Conservation (phyloP, 192 early-diverging fungal species). For the Allomyces arbusculus region DNA sequence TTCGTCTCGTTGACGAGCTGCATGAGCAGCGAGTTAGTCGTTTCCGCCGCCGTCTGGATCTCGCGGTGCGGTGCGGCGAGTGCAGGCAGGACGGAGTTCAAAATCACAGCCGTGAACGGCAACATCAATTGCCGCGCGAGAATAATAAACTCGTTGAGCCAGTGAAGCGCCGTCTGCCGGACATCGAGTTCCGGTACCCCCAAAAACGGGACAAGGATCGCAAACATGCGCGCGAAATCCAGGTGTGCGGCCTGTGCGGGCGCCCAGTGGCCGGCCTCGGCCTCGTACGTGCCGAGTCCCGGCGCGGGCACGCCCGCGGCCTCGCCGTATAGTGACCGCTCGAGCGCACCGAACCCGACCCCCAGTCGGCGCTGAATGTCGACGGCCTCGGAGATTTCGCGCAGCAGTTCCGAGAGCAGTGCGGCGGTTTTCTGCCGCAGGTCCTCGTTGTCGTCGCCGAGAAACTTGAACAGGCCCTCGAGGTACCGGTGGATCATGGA, state of each 20-base stretch:
- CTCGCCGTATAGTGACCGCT: not conserved
- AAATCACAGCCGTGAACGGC: slow-evolving; percentile 54
- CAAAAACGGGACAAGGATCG: slow-evolving; percentile 46
- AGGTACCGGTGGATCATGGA: slow-evolving; percentile 82
- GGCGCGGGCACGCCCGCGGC: not conserved
- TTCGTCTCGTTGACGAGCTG: slow-evolving; percentile 41
- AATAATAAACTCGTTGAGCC: slow-evolving; percentile 77
- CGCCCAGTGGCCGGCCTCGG: not conserved
- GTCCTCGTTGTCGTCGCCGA: slow-evolving; percentile 77
- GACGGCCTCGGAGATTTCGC: slow-evolving; percentile 60
- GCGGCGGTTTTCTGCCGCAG: slow-evolving; percentile 62
- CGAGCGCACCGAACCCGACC: not conserved
- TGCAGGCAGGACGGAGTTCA: slow-evolving; percentile 66
- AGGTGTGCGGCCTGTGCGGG: slow-evolving; percentile 9
- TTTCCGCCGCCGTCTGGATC: slow-evolving; percentile 53
- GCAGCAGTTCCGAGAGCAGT: slow-evolving; percentile 71
- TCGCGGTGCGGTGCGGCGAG: slow-evolving; percentile 50
- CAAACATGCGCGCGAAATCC: slow-evolving; percentile 63
- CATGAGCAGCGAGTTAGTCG: slow-evolving; percentile 62
- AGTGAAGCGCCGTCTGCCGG: slow-evolving; percentile 73
- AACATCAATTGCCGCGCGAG: slow-evolving; percentile 68
- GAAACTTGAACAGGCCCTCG: slow-evolving; percentile 70
- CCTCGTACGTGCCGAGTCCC: not conserved
- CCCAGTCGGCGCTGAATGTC: slow-evolving; percentile 19
- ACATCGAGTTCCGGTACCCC: slow-evolving; percentile 50